Evolutionary conservation across 345 rosid genomes (phyloP).

Genomic region (Salix koriyanagi): DNA sequence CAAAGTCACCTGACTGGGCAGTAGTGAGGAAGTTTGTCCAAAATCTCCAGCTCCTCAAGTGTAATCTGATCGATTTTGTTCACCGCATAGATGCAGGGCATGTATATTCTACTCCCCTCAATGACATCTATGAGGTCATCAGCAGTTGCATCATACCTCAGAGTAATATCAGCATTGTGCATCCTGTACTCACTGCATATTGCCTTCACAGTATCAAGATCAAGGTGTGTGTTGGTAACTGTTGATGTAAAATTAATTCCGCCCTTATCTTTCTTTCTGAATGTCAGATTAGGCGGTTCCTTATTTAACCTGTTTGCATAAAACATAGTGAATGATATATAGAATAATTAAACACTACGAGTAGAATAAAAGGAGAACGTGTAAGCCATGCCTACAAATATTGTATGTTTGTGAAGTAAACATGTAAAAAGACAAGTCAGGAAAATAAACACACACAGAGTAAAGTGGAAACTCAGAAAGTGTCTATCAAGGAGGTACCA

Average conservation of each 20-base stretch:
- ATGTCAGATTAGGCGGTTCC: constrained; percentile 94
- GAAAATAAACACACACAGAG: no score
- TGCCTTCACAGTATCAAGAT: constrained; percentile 93
- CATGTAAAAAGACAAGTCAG: not conserved
- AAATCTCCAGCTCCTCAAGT: constrained; percentile 87
- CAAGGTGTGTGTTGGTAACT: constrained; percentile 77
- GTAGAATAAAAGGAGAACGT: not conserved
- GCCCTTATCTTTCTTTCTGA: constrained; percentile 98
- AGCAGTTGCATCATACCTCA: constrained; percentile 90
- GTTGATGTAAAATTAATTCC: constrained; percentile 91
- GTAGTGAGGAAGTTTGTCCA: constrained; percentile 98
- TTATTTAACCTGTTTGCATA: constrained; percentile 72
- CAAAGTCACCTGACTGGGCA: constrained; percentile 81
- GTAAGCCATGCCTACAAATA: no score
- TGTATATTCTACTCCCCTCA: constrained; percentile 93
- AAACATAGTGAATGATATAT: constrained; percentile 3
- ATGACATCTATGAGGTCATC: constrained; percentile 99
- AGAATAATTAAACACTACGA: not conserved
- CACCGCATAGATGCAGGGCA: constrained; percentile 92
- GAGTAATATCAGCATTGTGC: constrained; percentile 94
- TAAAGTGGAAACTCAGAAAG: no score
- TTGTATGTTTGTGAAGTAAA: not conserved
- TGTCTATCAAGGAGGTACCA: no score
- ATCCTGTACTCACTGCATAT: constrained; percentile 95
- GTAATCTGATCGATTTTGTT: constrained; percentile 98